phyloP scores from a whole-genome alignment of 805 yeast genomes.

The Candida saitoana region DNA sequence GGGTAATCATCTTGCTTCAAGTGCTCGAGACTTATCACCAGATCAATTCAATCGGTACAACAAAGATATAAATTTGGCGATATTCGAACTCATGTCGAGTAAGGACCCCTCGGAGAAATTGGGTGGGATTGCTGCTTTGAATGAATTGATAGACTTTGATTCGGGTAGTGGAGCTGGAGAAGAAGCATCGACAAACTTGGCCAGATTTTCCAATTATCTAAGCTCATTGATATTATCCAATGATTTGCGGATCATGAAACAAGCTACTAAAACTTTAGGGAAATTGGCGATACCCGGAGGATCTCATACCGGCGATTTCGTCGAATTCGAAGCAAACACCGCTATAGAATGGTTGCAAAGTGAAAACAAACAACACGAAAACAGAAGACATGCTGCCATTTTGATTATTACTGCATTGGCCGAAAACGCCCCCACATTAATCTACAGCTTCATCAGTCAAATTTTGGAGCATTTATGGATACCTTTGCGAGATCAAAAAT shows the following conservation, averaged over 20 bases:
- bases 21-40: conserved; percentile 75
- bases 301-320: conserved; percentile 84
- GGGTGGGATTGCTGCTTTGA: conserved; percentile 91
- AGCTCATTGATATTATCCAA: conserved; percentile 75
- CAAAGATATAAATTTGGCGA: conserved; percentile 80
- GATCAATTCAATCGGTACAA: conserved; percentile 80
- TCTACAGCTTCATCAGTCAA: conserved; percentile 73
- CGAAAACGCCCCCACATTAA: conserved; percentile 76
- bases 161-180: conserved; percentile 61
- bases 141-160: conserved; percentile 79
- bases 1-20: conserved; percentile 60
- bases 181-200: conserved; percentile 82
- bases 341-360: conserved; percentile 88
- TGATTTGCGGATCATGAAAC: conserved; percentile 79
- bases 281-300: conserved; percentile 87
- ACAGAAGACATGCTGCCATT: conserved; percentile 86
- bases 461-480: conserved; percentile 83
- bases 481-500: conserved; percentile 76
- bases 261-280: conserved; percentile 85
- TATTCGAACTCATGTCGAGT: conserved; percentile 79
- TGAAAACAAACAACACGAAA: conserved; percentile 71
- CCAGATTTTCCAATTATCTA: conserved; percentile 86
- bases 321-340: conserved; percentile 84
- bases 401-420: conserved; percentile 80
- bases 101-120: conserved; percentile 66